Base-by-base conservation (phyloP, 2,329 filamentous ascomycete genomes). In the Colletotrichum tofieldiae region DNA sequence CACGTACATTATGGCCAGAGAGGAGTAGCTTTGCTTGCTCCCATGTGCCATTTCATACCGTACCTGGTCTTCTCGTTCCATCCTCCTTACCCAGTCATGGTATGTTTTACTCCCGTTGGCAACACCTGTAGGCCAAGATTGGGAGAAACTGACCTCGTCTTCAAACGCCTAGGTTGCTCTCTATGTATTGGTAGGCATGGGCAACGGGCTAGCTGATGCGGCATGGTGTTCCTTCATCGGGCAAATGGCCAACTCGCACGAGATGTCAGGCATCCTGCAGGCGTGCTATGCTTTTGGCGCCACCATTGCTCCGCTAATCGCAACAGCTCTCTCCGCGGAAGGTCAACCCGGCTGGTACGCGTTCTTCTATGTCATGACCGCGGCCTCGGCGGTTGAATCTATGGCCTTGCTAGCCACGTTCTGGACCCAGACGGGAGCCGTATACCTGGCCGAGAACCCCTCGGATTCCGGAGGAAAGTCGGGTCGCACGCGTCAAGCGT, bases 261-360 rank as follows among this genome's bases (percentile, higher is more conserved):
- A 94, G 77, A 83, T 95, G 2, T 86, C 94, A 1, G 93, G 93
- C 1, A 86, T 94, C 71, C 81, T 95, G 32, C 93, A 95, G 78
- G 92, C 89, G 0, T 89, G 89, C 51, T 95, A 94, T 77, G 93
- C 92, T 1, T 77, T 93, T 0, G 93, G 93, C 0, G 93, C 91
- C 1, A 91, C 92, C 0, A 83, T 94, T 16, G 85, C 87, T 5
- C 93, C 93, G 0, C 80, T 95, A 5, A 86, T 94, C 70, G 92
- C 93, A 1, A 94, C 93, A 0, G 87, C 88, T 5, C 26, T 55
- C 16, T 32, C 29, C 20, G 52, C 6, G 6, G 18, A 55, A 9
- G 29, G 52, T 5, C 26, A 35, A 2, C 26, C 18, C 14, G 26
- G 26, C 52, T 55, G 52, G 52, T 55, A 35, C 20, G 29, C 52